Evolutionary conservation across 345 rosid species (phyloP).

Genomic region (Eucalyptus rudis): DNA sequence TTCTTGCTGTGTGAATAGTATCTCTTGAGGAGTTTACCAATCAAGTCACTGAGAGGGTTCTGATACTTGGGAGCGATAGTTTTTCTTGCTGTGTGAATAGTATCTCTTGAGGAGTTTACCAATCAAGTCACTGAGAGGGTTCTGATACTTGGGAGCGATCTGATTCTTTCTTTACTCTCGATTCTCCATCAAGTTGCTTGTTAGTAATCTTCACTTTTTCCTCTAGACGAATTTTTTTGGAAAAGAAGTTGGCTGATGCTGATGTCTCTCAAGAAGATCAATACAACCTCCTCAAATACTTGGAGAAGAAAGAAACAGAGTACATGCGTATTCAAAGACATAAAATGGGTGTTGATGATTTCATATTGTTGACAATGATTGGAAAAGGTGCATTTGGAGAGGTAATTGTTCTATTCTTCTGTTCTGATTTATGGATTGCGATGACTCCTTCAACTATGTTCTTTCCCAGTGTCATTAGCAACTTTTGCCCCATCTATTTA

Average conservation of each 20-base stretch:
- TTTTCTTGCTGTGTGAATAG: not conserved
- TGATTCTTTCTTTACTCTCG: not conserved
- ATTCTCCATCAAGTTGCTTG: not conserved
- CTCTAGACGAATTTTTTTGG: conserved; percentile 54
- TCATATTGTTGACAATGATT: conserved; percentile 26
- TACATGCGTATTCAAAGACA: conserved; percentile 96
- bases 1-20: not conserved
- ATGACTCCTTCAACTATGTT: not conserved
- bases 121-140: not conserved
- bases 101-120: not conserved
- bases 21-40: not conserved
- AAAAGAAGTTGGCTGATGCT: conserved; percentile 90
- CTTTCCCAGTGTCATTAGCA: not conserved
- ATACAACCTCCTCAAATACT: conserved; percentile 70
- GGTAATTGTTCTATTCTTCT: not conserved
- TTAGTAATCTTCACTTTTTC: not conserved
- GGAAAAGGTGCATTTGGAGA: conserved; percentile 15
- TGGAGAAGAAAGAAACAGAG: conserved; percentile 94
- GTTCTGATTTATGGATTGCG: not conserved
- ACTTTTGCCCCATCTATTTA: not conserved
- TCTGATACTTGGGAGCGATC: not conserved
- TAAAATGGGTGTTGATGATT: conserved; percentile 93
- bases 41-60: not conserved
- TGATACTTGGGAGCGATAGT: not conserved
- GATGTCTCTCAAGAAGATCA: conserved; percentile 97